Conservation (phyloP, 331 rosid genomes). For the Rhamnella rubrinervis region DNA sequence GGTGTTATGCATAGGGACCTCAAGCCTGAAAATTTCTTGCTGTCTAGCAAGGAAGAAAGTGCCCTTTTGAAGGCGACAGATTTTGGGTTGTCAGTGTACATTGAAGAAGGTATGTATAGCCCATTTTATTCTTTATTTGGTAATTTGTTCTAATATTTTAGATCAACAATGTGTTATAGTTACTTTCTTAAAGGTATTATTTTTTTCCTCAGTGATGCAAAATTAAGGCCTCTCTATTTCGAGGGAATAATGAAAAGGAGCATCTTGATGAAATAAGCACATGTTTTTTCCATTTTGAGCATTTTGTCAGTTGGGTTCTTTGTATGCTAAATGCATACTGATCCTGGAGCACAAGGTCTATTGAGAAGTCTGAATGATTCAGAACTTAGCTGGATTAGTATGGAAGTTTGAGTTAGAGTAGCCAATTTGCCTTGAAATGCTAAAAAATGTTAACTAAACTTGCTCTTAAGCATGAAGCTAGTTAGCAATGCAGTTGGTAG, state of each 20-base stretch:
- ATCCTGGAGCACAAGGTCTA: not conserved
- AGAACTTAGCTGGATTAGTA: constrained; percentile 7
- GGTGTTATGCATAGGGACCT: constrained; percentile 97
- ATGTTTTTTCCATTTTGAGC: not conserved
- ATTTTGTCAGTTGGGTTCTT: not conserved
- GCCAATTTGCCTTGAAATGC: no score
- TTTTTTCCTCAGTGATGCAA: not conserved
- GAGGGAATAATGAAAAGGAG: no score
- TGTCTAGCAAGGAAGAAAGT: constrained; percentile 69
- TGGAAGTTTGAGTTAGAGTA: no score
- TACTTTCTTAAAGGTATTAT: not conserved
- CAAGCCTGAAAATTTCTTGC: constrained; percentile 94
- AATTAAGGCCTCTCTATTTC: not conserved
- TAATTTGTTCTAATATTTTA: constrained; percentile 4
- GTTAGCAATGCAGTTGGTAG: no score
- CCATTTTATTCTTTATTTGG: constrained; percentile 15
- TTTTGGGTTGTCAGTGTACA: constrained; percentile 90
- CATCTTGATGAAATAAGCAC: not conserved
- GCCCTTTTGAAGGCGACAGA: constrained; percentile 86
- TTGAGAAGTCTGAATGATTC: not conserved
- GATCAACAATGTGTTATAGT: constrained; percentile 1
- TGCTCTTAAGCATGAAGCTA: no score
- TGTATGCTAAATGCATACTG: not conserved
- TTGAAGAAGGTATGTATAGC: constrained; percentile 66
- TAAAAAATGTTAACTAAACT: no score